Conservation (phyloP, 2,329 filamentous ascomycete genomes). For the Ceratocystis albifundus region DNA sequence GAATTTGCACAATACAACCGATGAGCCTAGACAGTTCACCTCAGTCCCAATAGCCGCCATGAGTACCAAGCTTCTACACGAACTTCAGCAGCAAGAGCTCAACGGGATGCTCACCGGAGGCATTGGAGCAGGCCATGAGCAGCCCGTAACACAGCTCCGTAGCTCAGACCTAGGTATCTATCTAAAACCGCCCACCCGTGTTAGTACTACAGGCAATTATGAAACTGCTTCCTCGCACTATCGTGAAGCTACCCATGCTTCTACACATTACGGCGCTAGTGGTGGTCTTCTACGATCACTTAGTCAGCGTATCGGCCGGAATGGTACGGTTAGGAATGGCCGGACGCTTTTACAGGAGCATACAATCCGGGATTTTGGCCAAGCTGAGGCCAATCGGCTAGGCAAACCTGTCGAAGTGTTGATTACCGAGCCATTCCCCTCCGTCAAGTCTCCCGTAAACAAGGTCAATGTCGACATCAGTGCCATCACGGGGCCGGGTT, state of each 20-base stretch:
- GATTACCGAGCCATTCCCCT: conserved; percentile 32
- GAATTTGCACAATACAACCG: neutral
- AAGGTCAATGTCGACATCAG: conserved; percentile 40
- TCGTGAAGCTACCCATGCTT: neutral
- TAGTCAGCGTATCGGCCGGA: conserved; percentile 28
- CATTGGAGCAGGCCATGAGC: conserved; percentile 41
- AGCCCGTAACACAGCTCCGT: conserved; percentile 37
- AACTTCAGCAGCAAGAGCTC: conserved; percentile 42
- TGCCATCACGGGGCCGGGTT: conserved; percentile 37
- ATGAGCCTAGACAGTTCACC: neutral
- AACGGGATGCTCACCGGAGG: conserved; percentile 47
- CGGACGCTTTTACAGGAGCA: conserved; percentile 28
- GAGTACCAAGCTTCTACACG: neutral
- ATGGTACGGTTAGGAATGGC: neutral
- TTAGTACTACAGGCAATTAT: neutral
- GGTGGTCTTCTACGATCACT: conserved; percentile 34
- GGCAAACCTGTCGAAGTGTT: conserved; percentile 50
- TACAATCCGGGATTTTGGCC: conserved; percentile 41
- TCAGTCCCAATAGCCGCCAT: conserved; percentile 3
- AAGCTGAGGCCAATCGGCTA: conserved; percentile 48
- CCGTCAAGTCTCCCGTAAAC: neutral
- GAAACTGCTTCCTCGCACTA: neutral
- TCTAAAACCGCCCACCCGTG: conserved; percentile 25
- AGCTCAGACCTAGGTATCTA: conserved; percentile 38
- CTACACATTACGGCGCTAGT: neutral